Evolutionary conservation across 768 basidiomycete species (phyloP), one percentile per base, ranked within the genome.

Genomic region (Kwoniella dendrophila): DNA sequence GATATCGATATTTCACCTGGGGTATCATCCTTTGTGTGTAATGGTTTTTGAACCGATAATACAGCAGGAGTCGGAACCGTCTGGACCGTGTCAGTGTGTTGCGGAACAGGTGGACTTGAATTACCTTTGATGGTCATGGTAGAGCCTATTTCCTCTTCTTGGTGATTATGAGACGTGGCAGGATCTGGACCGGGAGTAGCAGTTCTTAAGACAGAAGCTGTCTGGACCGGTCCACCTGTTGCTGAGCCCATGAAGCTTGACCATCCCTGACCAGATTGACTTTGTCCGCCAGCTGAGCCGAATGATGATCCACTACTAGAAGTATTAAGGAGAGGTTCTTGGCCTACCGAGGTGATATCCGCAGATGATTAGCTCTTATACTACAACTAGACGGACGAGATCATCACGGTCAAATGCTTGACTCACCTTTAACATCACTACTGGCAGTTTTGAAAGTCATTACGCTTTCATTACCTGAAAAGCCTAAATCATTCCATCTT

Each of bases 401-500:
- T n/a, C n/a, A n/a, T n/a, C n/a, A n/a, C n/a, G 11, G 0, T 40
- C 6, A 32, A 20, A 26, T n/a, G 24, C 30, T 14, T 20, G 50
- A 69, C 70, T 64, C 29, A 71, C 73, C 67, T 50, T 66, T 62
- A 67, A 73, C 70, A 64, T 76, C 75, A 29, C 71, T 74, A 6
- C 63, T 64, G 1, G 78, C 69, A 36, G 74, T 69, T 14, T 56
- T 62, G 53, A 69, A 79, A 30, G 64, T 73, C 36, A 69, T 55
- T 4, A 67, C 33, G 48, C 68, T 75, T 26, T 41, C 62, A 32
- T 8, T 22, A 51, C 16, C 18, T 20, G 49, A 33, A 20, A 22
- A 51, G 6, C 32, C 49, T n/a, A 56, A 62, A 48, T 78, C 74
- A 11, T 74, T 68, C 79, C 79, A 78, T 59, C 73, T 67, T 5